A percentile compares a stretch with the other conserved stretches of the same genome.
Evolutionary conservation across 1,284 basidiomycete genomes (phyloP).

Genomic region (Ustilago esculenta): DNA sequence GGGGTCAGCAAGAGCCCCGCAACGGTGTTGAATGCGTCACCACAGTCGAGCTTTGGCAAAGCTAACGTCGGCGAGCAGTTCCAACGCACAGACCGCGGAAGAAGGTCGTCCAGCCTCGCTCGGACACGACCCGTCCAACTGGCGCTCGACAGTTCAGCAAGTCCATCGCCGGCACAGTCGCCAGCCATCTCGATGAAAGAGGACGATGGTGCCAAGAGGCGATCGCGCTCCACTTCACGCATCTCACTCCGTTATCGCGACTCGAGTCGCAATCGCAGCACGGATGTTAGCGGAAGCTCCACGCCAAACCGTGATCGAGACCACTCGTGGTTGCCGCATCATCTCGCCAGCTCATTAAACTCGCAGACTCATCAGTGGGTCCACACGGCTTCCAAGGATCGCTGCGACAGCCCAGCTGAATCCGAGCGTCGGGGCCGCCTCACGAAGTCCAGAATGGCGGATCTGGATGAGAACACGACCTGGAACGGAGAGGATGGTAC

Average conservation of each 20-base stretch:
- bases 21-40: background rate
- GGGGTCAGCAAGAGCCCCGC: background rate
- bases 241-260: constrained; percentile 28
- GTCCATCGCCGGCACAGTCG: constrained; percentile 14
- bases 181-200: constrained; percentile 18
- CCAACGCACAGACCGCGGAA: constrained; percentile 17
- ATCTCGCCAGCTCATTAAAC: constrained; percentile 17
- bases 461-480: constrained; percentile 47
- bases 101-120: constrained; percentile 42
- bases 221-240: constrained; percentile 43
- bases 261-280: constrained; percentile 39
- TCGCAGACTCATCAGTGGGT: constrained; percentile 21
- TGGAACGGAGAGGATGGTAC: constrained; percentile 39
- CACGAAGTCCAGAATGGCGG: constrained; percentile 39
- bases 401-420: constrained; percentile 44
- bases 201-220: constrained; percentile 8
- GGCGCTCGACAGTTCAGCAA: constrained; percentile 19
- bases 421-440: constrained; percentile 43
- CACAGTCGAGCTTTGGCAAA: constrained; percentile 10
- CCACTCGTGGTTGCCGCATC: constrained; percentile 23
- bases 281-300: constrained; percentile 35
- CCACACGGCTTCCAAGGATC: constrained; percentile 13
- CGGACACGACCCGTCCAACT: constrained; percentile 24
- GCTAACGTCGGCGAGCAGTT: constrained; percentile 15
- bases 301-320: constrained; percentile 43